Evolutionary conservation across 192 early-diverging fungal species (phyloP).

Genomic region (Mortierella alpina): DNA sequence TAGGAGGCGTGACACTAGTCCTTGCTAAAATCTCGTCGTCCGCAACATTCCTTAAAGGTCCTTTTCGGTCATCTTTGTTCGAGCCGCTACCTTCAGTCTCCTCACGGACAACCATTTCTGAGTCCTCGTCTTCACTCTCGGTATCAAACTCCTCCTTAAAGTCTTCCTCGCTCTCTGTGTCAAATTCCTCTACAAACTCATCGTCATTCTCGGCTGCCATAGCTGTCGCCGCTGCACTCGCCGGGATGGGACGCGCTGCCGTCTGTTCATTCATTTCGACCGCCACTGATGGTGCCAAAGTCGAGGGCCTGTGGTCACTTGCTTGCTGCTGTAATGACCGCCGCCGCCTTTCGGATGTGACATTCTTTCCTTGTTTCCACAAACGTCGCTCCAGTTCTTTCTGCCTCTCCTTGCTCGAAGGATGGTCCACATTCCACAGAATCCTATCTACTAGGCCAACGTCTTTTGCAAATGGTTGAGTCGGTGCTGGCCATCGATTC

Average conservation of each 20-base stretch:
- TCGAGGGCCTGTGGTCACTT: too few species aligned
- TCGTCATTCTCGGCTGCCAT: background rate
- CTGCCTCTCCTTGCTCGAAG: constrained; percentile 4
- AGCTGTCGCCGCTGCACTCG: background rate
- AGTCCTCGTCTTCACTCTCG: constrained; percentile 32
- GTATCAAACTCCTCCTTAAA: constrained; percentile 53
- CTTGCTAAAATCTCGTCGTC: constrained; percentile 14
- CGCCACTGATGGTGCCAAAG: too few species aligned
- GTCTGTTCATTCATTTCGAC: too few species aligned
- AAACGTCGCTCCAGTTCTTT: constrained; percentile 8
- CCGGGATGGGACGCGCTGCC: background rate
- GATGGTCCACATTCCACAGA: constrained; percentile 46
- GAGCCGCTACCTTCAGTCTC: background rate
- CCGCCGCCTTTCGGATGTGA: too few species aligned
- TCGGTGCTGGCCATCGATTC: background rate
- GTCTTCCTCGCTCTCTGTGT: constrained; percentile 6
- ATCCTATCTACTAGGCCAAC: constrained; percentile 38
- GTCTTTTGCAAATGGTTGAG: constrained; percentile 34
- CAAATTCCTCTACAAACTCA: background rate
- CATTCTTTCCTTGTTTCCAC: background rate
- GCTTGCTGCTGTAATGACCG: too few species aligned
- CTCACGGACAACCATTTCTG: background rate
- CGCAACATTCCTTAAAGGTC: constrained; percentile 8
- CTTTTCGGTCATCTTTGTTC: constrained; percentile 5
- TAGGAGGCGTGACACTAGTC: constrained; percentile 25